Base-by-base conservation (phyloP, 208 protist genomes). In the Acanthamoeba sp. region DNA sequence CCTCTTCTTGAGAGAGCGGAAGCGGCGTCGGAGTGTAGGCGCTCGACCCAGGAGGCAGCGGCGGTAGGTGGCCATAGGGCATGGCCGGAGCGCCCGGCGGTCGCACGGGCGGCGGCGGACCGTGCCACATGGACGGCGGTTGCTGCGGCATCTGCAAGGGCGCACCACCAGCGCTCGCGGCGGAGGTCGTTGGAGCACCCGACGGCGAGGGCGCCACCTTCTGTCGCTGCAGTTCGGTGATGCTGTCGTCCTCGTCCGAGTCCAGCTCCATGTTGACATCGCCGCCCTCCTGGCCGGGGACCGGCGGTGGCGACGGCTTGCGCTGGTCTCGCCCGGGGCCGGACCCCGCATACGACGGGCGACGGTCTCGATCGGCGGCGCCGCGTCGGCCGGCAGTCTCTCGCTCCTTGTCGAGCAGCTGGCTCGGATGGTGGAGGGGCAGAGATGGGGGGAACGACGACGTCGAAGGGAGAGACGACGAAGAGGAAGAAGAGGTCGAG, bases 231-330 rank as follows among this genome's bases (percentile, higher is more conserved):
- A 87, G 45, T 38, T 59, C 24, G 9, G 22, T 59, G 45, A 87
- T 87, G 48, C 78, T 87, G 29, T 87, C 78, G 78, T 87, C 78
- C 24, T 87, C 78, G 16, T 87, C 78, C 16, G 78, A 87, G 10
- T 87, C 78, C 18, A 87, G 10, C 48, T 87, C 78, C 78, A 87
- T 87, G 78, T 87, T 87, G 42, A 87, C 78, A 29, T 59, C 78
- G 45, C 42, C 45, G 36, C 36, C 66, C 78, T 87, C 78, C 48
- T 87, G 42, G 1, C 29, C 45, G 38, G 45, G 3, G 14, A 12
- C 9, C 42, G 45, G 10, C 6, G 78, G 73, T 27, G 73, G 78
- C 78, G 78, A 87, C 29, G 42, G 42, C 42, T 32, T n/a, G 24
- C 48, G 38, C 24, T 87, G 78, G 12, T 59, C 42, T 12, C 71